These are phyloP conservation scores for Mucor velutinosus DNA, from an alignment of 371 early-diverging fungal species.

Conservation along the genomic window DNA sequence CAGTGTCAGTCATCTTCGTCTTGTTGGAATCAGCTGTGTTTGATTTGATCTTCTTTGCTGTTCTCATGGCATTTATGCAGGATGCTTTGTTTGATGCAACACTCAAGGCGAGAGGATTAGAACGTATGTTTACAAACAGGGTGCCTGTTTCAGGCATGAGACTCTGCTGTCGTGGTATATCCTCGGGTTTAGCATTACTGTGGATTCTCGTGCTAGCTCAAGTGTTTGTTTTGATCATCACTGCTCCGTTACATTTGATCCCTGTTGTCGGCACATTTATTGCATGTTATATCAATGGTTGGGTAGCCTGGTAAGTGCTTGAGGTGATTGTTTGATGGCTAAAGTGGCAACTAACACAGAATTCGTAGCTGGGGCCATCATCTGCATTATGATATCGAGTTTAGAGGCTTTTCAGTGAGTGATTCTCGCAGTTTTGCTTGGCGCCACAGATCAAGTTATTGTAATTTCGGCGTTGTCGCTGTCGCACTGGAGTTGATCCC, in stretches of 20 bases:
- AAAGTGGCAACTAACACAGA: background rate
- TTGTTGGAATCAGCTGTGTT: constrained; percentile 55
- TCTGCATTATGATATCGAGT: constrained; percentile 59
- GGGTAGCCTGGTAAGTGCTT: constrained; percentile 45
- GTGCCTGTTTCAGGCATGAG: constrained; percentile 33
- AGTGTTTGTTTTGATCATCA: constrained; percentile 52
- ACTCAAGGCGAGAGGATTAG: constrained; percentile 48
- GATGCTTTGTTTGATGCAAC: constrained; percentile 62
- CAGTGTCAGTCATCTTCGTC: constrained; percentile 56
- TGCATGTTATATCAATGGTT: constrained; percentile 64
- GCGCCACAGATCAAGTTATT: constrained; percentile 41
- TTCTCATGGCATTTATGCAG: constrained; percentile 55
- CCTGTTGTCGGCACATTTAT: constrained; percentile 59
- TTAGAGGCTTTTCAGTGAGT: constrained; percentile 53
- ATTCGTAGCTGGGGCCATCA: constrained; percentile 52
- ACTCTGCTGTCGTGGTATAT: constrained; percentile 47
- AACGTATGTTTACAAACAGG: constrained; percentile 50
- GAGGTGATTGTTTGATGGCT: background rate
- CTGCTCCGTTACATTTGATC: constrained; percentile 62
- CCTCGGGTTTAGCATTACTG: constrained; percentile 31
- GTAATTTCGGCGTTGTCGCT: constrained; percentile 66
- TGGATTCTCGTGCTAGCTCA: constrained; percentile 31
- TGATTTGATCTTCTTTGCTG: constrained; percentile 54
- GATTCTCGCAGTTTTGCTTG: constrained; percentile 53
- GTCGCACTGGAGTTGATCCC: constrained; percentile 69